Conservation (phyloP, 805 yeast genomes). For the Kregervanrija pseudodelftensis region DNA sequence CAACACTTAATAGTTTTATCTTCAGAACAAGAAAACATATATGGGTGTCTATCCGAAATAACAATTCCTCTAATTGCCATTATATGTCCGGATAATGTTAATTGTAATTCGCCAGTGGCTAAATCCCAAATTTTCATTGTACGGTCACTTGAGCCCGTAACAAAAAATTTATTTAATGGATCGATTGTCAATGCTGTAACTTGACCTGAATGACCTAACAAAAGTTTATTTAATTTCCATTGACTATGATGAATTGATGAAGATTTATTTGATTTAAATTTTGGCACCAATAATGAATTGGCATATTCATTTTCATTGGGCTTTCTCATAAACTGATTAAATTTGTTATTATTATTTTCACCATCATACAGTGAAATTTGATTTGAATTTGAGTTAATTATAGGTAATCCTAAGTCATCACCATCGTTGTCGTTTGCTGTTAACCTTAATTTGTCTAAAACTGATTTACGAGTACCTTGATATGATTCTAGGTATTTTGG, state of each 20-base stretch:
- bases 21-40: constrained; percentile 86
- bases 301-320: constrained; percentile 18
- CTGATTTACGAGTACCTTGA: constrained; percentile 5
- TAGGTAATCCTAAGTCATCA: constrained; percentile 10
- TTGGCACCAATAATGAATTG: constrained; percentile 20
- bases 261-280: constrained; percentile 5
- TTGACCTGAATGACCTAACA: constrained; percentile 93
- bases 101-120: constrained; percentile 57
- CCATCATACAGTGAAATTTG: constrained; percentile 12
- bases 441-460: constrained; percentile 16
- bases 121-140: constrained; percentile 91
- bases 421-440: constrained; percentile 3
- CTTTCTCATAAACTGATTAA: neutral
- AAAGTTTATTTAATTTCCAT: constrained; percentile 68
- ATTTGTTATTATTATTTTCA: neutral
- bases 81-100: constrained; percentile 83
- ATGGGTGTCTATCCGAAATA: constrained; percentile 72
- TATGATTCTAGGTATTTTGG: constrained; percentile 13
- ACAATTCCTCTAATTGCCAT: constrained; percentile 80
- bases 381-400: constrained; percentile 2
- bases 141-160: constrained; percentile 83
- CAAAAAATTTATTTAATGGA: constrained; percentile 86
- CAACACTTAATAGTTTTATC: constrained; percentile 91
- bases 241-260: constrained; percentile 42
- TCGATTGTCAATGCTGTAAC: constrained; percentile 77